A percentile compares a stretch with the other conserved stretches of the same genome.
Evolutionary conservation across 495 filamentous ascomycete species (phyloP).

Genomic region (Tirmania nivea): DNA sequence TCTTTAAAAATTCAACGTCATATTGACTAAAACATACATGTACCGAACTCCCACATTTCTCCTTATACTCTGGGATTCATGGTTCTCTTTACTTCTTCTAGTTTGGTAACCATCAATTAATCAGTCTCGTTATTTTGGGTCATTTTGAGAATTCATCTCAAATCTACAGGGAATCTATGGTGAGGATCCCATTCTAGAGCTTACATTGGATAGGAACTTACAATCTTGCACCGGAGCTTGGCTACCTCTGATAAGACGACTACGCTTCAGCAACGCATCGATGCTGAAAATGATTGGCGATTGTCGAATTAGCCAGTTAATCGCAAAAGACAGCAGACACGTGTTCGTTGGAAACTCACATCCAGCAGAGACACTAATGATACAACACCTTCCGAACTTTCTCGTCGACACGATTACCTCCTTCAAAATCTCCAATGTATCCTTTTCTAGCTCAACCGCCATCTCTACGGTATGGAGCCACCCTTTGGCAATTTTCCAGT

Average conservation of each 20-base stretch:
- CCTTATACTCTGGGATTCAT: too few relatives aligned
- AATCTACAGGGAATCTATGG: constrained; percentile 24
- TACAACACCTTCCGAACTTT: constrained; percentile 50
- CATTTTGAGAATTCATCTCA: constrained; percentile 48
- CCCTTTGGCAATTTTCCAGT: constrained; percentile 51
- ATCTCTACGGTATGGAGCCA: constrained; percentile 62
- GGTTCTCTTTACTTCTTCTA: too few relatives aligned
- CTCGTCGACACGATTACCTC: constrained; percentile 64
- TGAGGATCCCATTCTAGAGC: constrained; percentile 3
- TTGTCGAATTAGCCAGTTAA: constrained; percentile 2
- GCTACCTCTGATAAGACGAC: constrained; percentile 62
- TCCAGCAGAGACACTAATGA: constrained; percentile 73
- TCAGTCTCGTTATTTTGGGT: constrained; percentile 52
- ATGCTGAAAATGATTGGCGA: constrained; percentile 52
- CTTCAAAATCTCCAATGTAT: constrained; percentile 70
- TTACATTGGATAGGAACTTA: background rate
- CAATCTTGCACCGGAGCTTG: constrained; percentile 53
- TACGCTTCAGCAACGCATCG: constrained; percentile 70
- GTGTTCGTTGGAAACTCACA: constrained; percentile 27
- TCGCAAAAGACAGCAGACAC: background rate
- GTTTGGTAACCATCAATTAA: constrained; percentile 59
- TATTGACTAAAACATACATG: too few relatives aligned
- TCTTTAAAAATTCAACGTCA: too few relatives aligned
- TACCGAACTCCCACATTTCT: too few relatives aligned
- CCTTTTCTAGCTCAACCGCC: constrained; percentile 54